Conservation (phyloP, 768 basidiomycete genomes). For the Pleurotus eryngii region DNA sequence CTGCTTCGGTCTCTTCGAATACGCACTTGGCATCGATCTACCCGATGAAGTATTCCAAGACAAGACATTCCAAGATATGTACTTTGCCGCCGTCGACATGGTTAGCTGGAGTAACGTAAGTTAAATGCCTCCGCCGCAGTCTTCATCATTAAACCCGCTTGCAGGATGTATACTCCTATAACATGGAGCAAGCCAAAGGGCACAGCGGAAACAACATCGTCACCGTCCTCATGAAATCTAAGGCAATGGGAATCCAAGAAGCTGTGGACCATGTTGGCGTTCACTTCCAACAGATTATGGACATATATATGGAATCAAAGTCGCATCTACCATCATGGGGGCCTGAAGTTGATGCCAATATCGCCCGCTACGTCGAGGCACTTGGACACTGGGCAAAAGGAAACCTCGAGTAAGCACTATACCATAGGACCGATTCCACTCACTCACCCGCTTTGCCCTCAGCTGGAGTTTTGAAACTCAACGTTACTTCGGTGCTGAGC, state of each 20-base stretch:
- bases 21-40: slow-evolving; percentile 57
- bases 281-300: slow-evolving; percentile 48
- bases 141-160: neutral
- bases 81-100: slow-evolving; percentile 60
- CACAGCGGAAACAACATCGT: slow-evolving; percentile 64
- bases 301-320: slow-evolving; percentile 45
- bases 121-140: slow-evolving; percentile 1
- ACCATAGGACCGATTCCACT: slow-evolving; percentile 5
- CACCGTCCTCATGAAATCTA: slow-evolving; percentile 62
- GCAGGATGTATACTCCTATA: slow-evolving; percentile 1
- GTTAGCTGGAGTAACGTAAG: slow-evolving; percentile 71
- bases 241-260: slow-evolving; percentile 49
- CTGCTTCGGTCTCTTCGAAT: slow-evolving; percentile 63
- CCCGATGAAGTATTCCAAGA: slow-evolving; percentile 61
- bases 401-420: slow-evolving; percentile 45
- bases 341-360: slow-evolving; percentile 43
- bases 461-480: slow-evolving; percentile 70
- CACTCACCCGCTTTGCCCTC: slow-evolving; percentile 13
- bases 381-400: slow-evolving; percentile 61
- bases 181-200: slow-evolving; percentile 62
- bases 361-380: slow-evolving; percentile 50
- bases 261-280: slow-evolving; percentile 56
- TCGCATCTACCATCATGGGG: slow-evolving; percentile 47
- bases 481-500: slow-evolving; percentile 61
- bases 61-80: slow-evolving; percentile 47